Evolutionary conservation across 768 basidiomycete genomes (phyloP), one percentile per base, ranked within the genome.

Genomic region (Mycena maculata): DNA sequence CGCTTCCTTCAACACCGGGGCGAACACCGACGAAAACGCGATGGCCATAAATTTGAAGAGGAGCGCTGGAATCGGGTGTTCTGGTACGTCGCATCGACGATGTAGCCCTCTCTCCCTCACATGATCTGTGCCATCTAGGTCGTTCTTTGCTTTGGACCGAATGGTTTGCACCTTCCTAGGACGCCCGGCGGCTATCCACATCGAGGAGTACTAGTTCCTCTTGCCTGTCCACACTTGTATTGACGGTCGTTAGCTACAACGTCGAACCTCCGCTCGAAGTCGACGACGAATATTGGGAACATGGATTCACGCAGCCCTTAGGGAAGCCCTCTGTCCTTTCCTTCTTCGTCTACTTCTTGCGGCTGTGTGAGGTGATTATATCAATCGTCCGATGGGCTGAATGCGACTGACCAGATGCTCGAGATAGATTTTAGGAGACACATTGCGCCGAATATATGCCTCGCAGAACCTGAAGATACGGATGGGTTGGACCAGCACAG

Each of bases 271-370:
- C 84, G 33, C 83, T 86, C 20, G 85, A 88, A 68, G 76, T 78
- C 65, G 78, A 81, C 62, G 88, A 90, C 70, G 87, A 89, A 47
- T 89, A 84, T 60, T 90, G 88, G 87, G 78, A 77, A 12, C 74
- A 59, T 83, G 83, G 69, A 20, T 86, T 84, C 74, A 78, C 80
- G 49, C 87, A 87, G 72, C 87, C 87, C 1, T 69, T 77, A 3
- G 78, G 74, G 13, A 79, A 76, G 63, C 80, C 81, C 0, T 79
- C 81, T 9, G 69, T 67, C 22, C 68, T 85, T 3, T 61, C 83
- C 1, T 82, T 76, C 56, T 83, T 85, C 62, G 76, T 81, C 50
- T 77, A 75, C 47, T 70, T 75, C 7, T 70, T 83, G 36, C 80
- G 80, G 42, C 75, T 88, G 2, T 77, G 76, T 48, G 80, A 83